Evolutionary conservation across 306 rosid genomes (phyloP).

Genomic region (Phaseolus lunatus): DNA sequence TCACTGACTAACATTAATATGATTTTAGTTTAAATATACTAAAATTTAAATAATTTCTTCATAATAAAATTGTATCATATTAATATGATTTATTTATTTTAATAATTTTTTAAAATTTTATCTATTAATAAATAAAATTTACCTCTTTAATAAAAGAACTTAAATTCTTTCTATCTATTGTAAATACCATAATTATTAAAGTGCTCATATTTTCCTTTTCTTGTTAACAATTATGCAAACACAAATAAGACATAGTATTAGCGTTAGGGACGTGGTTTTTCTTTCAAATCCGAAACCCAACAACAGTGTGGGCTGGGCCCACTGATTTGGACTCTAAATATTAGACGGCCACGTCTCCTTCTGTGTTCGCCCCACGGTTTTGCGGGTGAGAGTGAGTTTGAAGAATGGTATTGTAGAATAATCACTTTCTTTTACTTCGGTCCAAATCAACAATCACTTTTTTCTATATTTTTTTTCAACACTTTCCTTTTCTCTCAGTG

Average conservation of each 20-base stretch:
- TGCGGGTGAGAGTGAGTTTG: background rate
- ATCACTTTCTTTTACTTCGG: background rate
- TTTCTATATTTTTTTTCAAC: background rate
- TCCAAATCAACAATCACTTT: background rate
- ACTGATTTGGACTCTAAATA: constrained; percentile 21
- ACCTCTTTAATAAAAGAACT: no score
- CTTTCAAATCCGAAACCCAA: background rate
- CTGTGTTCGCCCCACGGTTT: constrained; percentile 39
- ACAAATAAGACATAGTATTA: background rate
- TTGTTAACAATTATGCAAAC: background rate
- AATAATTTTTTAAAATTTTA: no score
- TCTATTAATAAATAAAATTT: no score
- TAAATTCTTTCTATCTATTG: no score
- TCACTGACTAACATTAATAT: no score
- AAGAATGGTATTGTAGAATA: background rate
- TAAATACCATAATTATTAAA: no score
- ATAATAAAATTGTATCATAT: no score
- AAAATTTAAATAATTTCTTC: no score
- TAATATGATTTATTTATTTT: no score
- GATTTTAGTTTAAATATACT: no score
- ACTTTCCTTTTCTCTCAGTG: background rate
- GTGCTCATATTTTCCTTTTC: no score
- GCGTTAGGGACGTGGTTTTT: background rate
- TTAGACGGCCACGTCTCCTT: constrained; percentile 20
- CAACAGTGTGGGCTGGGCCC: constrained; percentile 7